Conservation (phyloP, 176 grass and related monocot species). For the Leersia perrieri region DNA sequence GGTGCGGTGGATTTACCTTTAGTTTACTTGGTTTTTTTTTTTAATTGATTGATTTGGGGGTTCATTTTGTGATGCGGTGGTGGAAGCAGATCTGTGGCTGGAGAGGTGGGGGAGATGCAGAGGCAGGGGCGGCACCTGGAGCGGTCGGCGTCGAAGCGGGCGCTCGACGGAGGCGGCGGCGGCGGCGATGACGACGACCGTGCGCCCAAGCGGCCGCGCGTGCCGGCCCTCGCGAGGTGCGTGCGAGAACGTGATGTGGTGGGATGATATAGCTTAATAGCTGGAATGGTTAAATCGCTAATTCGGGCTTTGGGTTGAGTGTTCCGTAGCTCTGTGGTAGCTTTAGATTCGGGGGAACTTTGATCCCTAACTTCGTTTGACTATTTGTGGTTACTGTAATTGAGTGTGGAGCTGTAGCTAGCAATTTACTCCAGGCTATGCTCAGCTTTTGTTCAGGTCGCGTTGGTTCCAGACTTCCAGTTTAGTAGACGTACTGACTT, state of each 20-base stretch:
- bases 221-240: slow-evolving; percentile 56
- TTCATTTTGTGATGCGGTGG: background rate
- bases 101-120: slow-evolving; percentile 28
- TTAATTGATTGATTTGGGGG: background rate
- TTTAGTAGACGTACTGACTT: background rate
- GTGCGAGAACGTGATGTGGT: background rate
- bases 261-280: background rate
- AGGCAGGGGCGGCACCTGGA: slow-evolving; percentile 42
- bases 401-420: background rate
- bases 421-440: too few relatives aligned
- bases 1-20: slow-evolving; percentile 12
- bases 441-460: background rate
- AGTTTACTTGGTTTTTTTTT: background rate
- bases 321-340: background rate
- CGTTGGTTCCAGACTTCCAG: background rate
- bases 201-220: slow-evolving; percentile 45
- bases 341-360: background rate
- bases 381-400: background rate
- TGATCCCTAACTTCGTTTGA: background rate
- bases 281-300: background rate
- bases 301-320: background rate
- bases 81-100: slow-evolving; percentile 36
- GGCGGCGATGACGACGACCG: slow-evolving; percentile 24
- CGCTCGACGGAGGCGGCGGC: slow-evolving; percentile 40
- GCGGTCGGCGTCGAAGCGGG: slow-evolving; percentile 50